phyloP scores from a whole-genome alignment of 179 eudicot genomes.

The Drosera spatulata region DNA sequence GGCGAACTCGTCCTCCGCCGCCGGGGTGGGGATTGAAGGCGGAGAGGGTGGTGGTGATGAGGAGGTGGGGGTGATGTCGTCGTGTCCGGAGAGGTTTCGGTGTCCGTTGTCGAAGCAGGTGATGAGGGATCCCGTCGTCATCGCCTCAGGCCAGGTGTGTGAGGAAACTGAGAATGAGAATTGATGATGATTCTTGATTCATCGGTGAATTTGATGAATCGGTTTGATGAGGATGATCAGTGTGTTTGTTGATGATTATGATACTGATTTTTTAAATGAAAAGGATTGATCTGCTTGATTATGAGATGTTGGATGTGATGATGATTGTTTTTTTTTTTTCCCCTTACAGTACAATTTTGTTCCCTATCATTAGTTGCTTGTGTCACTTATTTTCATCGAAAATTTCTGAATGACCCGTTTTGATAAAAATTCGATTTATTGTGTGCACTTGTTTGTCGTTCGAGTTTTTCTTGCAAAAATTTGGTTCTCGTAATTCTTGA shows the following conservation, averaged over 20 bases:
- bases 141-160: conserved; percentile 75
- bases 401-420: not conserved
- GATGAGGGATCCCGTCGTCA: conserved; percentile 77
- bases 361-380: not conserved
- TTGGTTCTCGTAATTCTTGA: not conserved
- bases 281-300: too few relatives aligned
- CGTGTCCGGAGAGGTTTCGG: conserved; percentile 50
- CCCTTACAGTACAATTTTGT: too few relatives aligned
- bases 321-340: too few relatives aligned
- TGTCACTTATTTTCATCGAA: not conserved
- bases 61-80: not conserved
- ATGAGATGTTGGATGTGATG: too few relatives aligned
- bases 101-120: conserved; percentile 78
- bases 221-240: too few relatives aligned
- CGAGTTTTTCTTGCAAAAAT: not conserved
- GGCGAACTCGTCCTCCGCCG: conserved; percentile 3
- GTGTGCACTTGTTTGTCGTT: not conserved
- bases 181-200: not conserved
- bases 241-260: too few relatives aligned
- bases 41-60: not conserved
- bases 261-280: too few relatives aligned
- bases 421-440: not conserved
- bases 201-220: not conserved
- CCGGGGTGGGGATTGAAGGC: not conserved
- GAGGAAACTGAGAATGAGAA: not conserved